Conservation (phyloP, 768 basidiomycete genomes). For the Phaeolepiota aurea region DNA sequence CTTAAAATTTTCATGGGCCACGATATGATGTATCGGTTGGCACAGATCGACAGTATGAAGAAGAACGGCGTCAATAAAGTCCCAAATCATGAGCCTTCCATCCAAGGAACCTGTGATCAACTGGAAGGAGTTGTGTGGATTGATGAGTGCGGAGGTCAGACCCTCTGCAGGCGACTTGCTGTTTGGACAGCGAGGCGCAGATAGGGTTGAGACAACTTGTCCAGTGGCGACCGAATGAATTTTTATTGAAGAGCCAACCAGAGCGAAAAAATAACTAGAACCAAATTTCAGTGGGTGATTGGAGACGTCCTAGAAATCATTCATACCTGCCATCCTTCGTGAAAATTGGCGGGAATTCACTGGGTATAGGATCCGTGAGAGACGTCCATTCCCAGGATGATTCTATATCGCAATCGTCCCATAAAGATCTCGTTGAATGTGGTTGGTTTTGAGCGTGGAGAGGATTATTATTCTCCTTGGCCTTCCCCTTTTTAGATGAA, state of each 20-base stretch:
- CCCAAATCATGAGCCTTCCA: slow-evolving; percentile 87
- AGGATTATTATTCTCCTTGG: slow-evolving; percentile 27
- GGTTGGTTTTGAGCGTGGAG: slow-evolving; percentile 8
- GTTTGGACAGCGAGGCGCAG: slow-evolving; percentile 31
- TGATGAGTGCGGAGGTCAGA: slow-evolving; percentile 70
- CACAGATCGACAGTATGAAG: slow-evolving; percentile 66
- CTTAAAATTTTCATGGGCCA: slow-evolving; percentile 60
- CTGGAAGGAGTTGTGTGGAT: slow-evolving; percentile 84
- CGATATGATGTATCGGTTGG: slow-evolving; percentile 64
- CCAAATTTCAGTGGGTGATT: slow-evolving; percentile 4
- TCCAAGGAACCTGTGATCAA: slow-evolving; percentile 79
- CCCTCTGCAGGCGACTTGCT: slow-evolving; percentile 31
- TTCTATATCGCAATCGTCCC: slow-evolving; percentile 20
- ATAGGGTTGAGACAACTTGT: slow-evolving; percentile 77
- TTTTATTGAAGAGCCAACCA: slow-evolving; percentile 74
- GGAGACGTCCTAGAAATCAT: background rate
- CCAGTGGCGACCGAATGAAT: slow-evolving; percentile 78
- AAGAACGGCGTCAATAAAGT: slow-evolving; percentile 79
- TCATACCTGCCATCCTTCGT: slow-evolving; percentile 81
- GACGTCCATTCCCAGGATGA: slow-evolving; percentile 59
- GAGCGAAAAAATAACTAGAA: slow-evolving; percentile 89
- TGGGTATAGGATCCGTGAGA: slow-evolving; percentile 61
- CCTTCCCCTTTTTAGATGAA: slow-evolving; percentile 38
- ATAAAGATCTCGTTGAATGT: slow-evolving; percentile 8
- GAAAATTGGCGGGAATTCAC: slow-evolving; percentile 65